Evolutionary conservation across 768 basidiomycete species (phyloP).

Genomic region (Pleurotus tuber-regium): DNA sequence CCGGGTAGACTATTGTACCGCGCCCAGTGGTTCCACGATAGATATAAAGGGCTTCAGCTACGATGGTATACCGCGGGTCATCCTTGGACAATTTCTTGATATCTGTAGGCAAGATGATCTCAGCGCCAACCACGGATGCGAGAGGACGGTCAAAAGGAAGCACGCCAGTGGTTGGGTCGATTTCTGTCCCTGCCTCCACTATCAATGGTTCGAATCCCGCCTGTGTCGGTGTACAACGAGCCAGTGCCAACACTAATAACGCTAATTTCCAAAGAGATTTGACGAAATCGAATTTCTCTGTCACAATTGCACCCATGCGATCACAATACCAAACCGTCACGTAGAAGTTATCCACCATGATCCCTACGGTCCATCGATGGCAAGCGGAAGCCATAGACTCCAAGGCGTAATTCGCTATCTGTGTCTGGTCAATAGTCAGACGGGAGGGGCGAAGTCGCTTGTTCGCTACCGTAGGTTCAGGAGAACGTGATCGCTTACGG

Average conservation of each 20-base stretch:
- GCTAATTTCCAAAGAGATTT: neutral
- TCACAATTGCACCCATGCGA: neutral
- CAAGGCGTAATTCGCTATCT: neutral
- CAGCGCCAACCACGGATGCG: neutral
- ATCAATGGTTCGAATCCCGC: conserved; percentile 2
- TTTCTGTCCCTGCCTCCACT: neutral
- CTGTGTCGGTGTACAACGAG: neutral
- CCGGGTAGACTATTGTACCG: neutral
- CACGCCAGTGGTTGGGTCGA: neutral
- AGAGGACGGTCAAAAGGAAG: neutral
- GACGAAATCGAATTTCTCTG: neutral
- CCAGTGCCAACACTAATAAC: neutral
- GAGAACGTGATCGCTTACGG: neutral
- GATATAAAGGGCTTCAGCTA: neutral
- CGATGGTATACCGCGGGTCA: neutral
- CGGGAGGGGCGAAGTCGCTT: neutral
- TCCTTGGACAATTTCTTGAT: neutral
- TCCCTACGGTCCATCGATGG: neutral
- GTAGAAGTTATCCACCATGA: neutral
- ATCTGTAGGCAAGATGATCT: neutral
- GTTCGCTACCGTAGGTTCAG: neutral
- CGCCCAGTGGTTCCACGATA: conserved; percentile 1
- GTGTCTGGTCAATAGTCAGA: neutral
- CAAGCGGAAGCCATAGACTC: neutral
- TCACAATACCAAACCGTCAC: conserved; percentile 4